Base-by-base conservation (phyloP, 2,329 filamentous ascomycete genomes). In the Fusarium illudens region DNA sequence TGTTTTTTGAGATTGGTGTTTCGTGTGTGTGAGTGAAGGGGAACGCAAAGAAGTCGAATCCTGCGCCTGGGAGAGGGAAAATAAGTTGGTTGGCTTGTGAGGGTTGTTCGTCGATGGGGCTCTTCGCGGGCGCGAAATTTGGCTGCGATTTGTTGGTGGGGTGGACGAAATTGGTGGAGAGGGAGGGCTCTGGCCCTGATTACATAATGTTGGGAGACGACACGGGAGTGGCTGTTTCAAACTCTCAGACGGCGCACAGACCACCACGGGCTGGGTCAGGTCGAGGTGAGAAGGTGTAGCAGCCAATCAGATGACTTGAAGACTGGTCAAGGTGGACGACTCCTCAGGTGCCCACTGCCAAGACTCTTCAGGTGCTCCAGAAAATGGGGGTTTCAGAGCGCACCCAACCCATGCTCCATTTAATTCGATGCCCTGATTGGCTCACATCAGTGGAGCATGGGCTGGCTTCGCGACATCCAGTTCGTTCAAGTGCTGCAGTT, bases 31-130 rank as follows among this genome's bases (percentile, higher is more conserved):
- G 52, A 15, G 22, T 17, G 52, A 15, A 15, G n/a, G 22, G 79
- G 79, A 79, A 84, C 84, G 84, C 84, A 87, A 87, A 87, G 84
- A 86, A 75, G 84, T 96, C 83, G 84, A 85, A 96, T 96, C 93
- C 93, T 96, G 91, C 93, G 93, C 87, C 85, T 74, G 66, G 42
- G 57, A 62, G 53, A 52, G 51, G 61, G 46, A 55, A 39, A 64
- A 53, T 58, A 34, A 57, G 53, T 27, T 46, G n/a, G 25, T 36
- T 34, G 39, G 39, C 15, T 20, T 65, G 58, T 32, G 56, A 64
- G 50, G 64, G 58, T 60, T 59, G 46, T 49, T 54, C 39, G 53
- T 61, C 29, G 62, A 64, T 64, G 44, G 22, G 39, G 15, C 25
- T 36, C 42, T 12, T 19, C 56, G 63, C 61, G 25, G 42, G 39